A percentile compares a stretch with the other conserved stretches of the same genome.
Conservation (phyloP, 345 rosid genomes). For the Noccaea bulbosa region DNA sequence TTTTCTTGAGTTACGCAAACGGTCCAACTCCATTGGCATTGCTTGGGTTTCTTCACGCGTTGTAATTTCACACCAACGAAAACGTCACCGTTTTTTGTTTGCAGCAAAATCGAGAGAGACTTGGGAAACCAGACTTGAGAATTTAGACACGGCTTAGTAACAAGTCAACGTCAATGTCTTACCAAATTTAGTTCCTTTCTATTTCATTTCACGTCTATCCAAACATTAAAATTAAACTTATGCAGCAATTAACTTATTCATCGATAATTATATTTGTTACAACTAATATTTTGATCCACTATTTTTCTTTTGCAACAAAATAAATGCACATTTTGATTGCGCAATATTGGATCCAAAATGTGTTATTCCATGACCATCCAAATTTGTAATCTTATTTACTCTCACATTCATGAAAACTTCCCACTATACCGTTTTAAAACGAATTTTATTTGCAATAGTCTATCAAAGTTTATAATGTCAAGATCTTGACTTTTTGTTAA, state of each 20-base stretch:
- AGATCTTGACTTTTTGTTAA: slow-evolving; percentile 31
- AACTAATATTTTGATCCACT: slow-evolving; percentile 5
- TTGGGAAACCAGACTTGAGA: slow-evolving; percentile 13
- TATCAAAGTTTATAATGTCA: slow-evolving; percentile 31
- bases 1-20: slow-evolving; percentile 28
- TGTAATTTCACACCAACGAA: slow-evolving; percentile 9
- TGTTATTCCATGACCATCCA: background rate
- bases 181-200: slow-evolving; percentile 10
- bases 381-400: slow-evolving; percentile 10
- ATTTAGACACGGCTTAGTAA: slow-evolving; percentile 6
- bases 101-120: background rate
- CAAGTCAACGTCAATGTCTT: slow-evolving; percentile 27
- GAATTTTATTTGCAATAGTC: slow-evolving; percentile 35
- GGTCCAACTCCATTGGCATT: slow-evolving; percentile 30
- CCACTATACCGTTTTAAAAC: slow-evolving; percentile 15
- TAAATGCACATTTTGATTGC: background rate
- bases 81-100: background rate
- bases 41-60: slow-evolving; percentile 40
- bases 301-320: background rate
- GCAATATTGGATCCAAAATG: background rate
- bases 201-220: background rate
- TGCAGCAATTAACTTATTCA: slow-evolving; percentile 4
- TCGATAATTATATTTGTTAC: slow-evolving; percentile 24
- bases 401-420: slow-evolving; percentile 27
- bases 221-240: background rate